Evolutionary conservation across 179 eudicot species (phyloP).

Genomic region (Beta corolliflora): DNA sequence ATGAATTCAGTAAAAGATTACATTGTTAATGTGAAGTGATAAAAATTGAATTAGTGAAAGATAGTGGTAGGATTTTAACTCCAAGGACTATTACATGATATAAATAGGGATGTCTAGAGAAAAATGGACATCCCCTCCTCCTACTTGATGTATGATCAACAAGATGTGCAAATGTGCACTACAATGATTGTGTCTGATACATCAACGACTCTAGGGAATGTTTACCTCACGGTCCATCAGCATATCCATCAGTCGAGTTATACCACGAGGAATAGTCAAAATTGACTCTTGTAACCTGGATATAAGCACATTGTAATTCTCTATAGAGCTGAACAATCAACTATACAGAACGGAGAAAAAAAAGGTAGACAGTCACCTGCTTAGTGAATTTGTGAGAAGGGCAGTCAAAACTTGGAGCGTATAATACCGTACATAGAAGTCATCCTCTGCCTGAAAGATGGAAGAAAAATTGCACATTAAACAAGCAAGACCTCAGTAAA

Average conservation of each 20-base stretch:
- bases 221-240: conserved; percentile 98
- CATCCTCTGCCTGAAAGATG: conserved; percentile 80
- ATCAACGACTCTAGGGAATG: background rate
- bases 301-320: conserved; percentile 32
- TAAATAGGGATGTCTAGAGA: background rate
- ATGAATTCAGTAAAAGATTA: too few relatives aligned
- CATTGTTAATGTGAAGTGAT: too few relatives aligned
- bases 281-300: conserved; percentile 96
- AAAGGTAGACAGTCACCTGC: conserved; percentile 51
- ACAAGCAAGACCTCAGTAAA: conserved; percentile 4
- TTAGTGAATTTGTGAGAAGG: conserved; percentile 81
- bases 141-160: conserved; percentile 1
- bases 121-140: background rate
- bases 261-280: conserved; percentile 89
- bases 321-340: conserved; percentile 7
- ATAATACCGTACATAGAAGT: conserved; percentile 91
- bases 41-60: too few relatives aligned
- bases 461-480: conserved; percentile 19
- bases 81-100: background rate
- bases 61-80: too few relatives aligned
- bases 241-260: conserved; percentile 97
- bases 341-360: background rate
- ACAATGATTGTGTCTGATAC: background rate
- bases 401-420: conserved; percentile 91
- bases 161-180: background rate